phyloP scores from a whole-genome alignment of 2,329 filamentous ascomycete species.

The Lomentospora prolificans region DNA sequence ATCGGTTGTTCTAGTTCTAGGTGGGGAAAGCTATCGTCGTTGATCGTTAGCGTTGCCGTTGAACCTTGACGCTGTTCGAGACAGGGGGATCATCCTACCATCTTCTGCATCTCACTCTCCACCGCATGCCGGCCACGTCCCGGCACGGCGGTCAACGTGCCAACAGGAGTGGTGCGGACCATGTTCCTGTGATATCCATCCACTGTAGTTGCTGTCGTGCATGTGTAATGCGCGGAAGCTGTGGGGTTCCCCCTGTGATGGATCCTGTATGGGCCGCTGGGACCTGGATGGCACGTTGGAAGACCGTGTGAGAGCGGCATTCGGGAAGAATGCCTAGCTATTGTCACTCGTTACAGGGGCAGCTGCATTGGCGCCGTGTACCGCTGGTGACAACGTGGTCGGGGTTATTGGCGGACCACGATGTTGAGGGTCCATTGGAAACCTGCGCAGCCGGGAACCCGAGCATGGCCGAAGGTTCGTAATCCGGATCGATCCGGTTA shows the following conservation, averaged over 20 bases:
- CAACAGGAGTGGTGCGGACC: background rate
- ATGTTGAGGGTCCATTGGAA: background rate
- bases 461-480: background rate
- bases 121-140: background rate
- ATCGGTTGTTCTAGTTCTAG: background rate
- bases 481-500: background rate
- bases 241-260: background rate
- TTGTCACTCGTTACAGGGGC: background rate
- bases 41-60: background rate
- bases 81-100: background rate
- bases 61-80: background rate
- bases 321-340: background rate
- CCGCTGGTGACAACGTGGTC: background rate
- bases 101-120: background rate
- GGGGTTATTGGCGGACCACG: background rate
- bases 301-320: background rate
- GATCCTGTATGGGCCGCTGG: background rate
- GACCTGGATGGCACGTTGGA: background rate
- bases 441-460: background rate
- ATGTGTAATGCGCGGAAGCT: background rate
- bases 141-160: background rate
- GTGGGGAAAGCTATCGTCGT: background rate
- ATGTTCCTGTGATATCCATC: constrained; percentile 1
- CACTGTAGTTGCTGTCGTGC: background rate
- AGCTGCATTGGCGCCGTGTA: background rate